Base-by-base conservation (phyloP, 2,329 filamentous ascomycete genomes). In the Talaromyces piceae region DNA sequence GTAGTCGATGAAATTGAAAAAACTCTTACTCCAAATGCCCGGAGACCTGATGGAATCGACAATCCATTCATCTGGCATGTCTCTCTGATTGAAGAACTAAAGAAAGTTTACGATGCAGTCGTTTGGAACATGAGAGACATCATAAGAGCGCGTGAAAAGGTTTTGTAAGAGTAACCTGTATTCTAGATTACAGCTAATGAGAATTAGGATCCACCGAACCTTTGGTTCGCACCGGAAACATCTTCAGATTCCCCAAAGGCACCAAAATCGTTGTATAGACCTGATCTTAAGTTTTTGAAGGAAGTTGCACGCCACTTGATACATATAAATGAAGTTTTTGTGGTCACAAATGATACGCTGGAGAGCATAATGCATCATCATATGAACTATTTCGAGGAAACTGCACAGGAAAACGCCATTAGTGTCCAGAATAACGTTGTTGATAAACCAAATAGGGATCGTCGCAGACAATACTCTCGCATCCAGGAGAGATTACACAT, bases 61-160 rank as follows among this genome's bases (percentile, higher is more conserved):
- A 43, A 53, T 46, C 51, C 51, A 28, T 53, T 45, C 18, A 30
- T 53, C 26, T 53, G 51, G 51, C 51, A 53, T 43, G 16, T 26
- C 9, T 27, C 45, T 16, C 28, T 53, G 46, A 28, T 45, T 16
- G 51, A 28, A 30, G 41, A 37, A 18, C 22, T 53, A n/a, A 44
- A 44, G 22, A 6, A 23, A 16, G 33, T 46, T 11, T 53, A 53
- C n/a, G 51, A 53, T 8, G 46, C 28, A 6, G 41, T 31, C 11
- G 47, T 45, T 45, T 53, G 51, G 51, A 12, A 30, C 5, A 25
- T 53, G 51, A 30, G 51, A 45, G 12, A 53, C 25, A 27, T 53
- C 11, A 47, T 53, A 12, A 31, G 51, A 13, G 26, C 9, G 6
- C 39, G 46, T 41, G 51, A 53, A 43, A 49, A 45, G 23, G 51